A percentile compares a stretch with the other conserved stretches of the same genome.
Evolutionary conservation across 2,329 filamentous ascomycete genomes (phyloP).

Genomic region (Diplodia sapinea): DNA sequence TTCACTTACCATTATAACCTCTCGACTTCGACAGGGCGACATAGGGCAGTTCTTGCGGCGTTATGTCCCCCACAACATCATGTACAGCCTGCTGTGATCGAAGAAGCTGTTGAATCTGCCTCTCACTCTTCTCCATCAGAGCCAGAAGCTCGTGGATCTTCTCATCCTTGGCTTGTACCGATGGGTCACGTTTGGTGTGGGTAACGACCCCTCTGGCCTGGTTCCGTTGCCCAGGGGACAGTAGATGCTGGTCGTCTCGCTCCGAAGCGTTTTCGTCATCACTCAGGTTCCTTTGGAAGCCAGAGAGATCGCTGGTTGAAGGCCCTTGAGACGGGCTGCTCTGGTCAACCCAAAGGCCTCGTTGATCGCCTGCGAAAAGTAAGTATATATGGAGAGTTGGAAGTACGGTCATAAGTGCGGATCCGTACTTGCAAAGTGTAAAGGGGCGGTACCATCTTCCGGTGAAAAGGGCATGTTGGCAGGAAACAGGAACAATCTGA

Average conservation of each 20-base stretch:
- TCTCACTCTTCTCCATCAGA: conserved; percentile 21
- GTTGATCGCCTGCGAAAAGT: neutral
- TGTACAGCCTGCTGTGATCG: conserved; percentile 10
- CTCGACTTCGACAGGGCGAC: neutral
- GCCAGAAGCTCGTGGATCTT: conserved; percentile 2
- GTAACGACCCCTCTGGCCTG: neutral
- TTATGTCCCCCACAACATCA: conserved; percentile 5
- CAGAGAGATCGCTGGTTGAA: conserved; percentile 14
- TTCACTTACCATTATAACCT: neutral
- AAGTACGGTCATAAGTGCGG: neutral
- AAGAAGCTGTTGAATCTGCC: conserved; percentile 25
- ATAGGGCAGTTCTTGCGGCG: neutral
- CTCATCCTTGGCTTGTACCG: neutral
- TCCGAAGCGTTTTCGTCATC: conserved; percentile 3
- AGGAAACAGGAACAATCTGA: no score
- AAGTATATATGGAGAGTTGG: neutral
- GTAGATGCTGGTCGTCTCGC: neutral
- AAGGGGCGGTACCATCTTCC: neutral
- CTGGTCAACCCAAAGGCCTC: neutral
- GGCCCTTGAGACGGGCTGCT: neutral
- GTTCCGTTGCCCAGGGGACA: neutral
- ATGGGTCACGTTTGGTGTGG: neutral
- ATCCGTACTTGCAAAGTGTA: neutral
- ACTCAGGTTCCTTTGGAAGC: neutral
- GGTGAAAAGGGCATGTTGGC: neutral